Evolutionary conservation across 108 stramenopile genomes (phyloP), one percentile per base, ranked within the genome.

Genomic region (Pseudonitzschia multistriata): DNA sequence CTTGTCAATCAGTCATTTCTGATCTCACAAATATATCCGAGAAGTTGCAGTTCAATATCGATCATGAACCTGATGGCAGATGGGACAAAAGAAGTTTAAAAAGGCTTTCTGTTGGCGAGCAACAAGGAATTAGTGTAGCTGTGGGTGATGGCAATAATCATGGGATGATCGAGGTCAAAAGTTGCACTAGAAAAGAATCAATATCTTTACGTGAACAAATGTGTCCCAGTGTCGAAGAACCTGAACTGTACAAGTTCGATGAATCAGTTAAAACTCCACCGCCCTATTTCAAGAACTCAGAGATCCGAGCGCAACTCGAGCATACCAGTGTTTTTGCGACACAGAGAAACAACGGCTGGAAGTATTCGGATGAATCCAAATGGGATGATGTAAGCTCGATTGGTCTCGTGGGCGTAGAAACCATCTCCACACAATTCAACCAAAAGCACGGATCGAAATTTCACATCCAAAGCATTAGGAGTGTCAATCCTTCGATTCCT

Each of bases 371-470:
- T 25, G 33, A 24, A 24, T 33, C 22, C 24, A 62, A 40, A 36
- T 62, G 61, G 61, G 61, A 62, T 39, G 61, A 62, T 36, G 61
- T 62, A 10, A 37, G 35, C 36, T 62, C 61, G 8, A 62, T 62
- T 37, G 61, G 61, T 62, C 61, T 62, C 33, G 5, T 62, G 24
- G 61, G 61, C 6, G 61, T 36, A 29, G 61, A 62, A 62, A 30
- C 29, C 27, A 55, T 55, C 3, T 25, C 22, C 29, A 55, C 5
- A n/a, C 22, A 55, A 25, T 13, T 28, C 54, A 55, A 55, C 19
- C 3, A 55, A 30, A 24, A 28, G 27, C 27, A 17, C 47, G 17
- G 13, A 55, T 55, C 54, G 24, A 55, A 28, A 25, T 30, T 14
- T 17, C 14, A 17, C 17, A 14, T 48, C 14, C 14, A 19, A 17